Conservation (phyloP, 2,329 filamentous ascomycete species). For the Fusarium coffeatum region DNA sequence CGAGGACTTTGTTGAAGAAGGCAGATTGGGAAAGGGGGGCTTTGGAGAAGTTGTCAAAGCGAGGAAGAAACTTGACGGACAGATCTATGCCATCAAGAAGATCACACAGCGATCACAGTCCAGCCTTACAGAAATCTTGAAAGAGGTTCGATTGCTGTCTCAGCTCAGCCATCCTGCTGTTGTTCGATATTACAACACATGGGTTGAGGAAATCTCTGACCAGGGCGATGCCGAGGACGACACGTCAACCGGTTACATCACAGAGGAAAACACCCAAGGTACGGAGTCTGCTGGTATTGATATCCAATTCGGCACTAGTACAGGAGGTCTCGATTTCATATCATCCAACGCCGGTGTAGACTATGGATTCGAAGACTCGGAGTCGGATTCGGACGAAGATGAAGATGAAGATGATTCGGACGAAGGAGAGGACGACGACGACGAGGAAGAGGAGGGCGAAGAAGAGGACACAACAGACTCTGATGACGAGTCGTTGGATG, state of each 20-base stretch:
- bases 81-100: slow-evolving; percentile 97
- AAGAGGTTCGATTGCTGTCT: slow-evolving; percentile 90
- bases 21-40: slow-evolving; percentile 88
- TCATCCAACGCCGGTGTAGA: slow-evolving; percentile 85
- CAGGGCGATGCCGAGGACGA: slow-evolving; percentile 67
- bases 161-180: slow-evolving; percentile 87
- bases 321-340: slow-evolving; percentile 90
- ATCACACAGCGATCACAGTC: slow-evolving; percentile 84
- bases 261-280: slow-evolving; percentile 51
- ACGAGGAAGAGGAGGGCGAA: neutral
- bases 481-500: slow-evolving; percentile 56
- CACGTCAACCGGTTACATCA: slow-evolving; percentile 63
- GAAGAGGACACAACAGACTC: slow-evolving; percentile 60
- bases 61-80: slow-evolving; percentile 90
- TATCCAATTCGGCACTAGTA: slow-evolving; percentile 75
- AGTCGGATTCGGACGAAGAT: slow-evolving; percentile 57
- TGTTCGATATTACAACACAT: slow-evolving; percentile 94
- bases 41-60: slow-evolving; percentile 98
- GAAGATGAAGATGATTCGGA: slow-evolving; percentile 43
- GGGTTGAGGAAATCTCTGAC: slow-evolving; percentile 80
- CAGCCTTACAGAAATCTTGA: slow-evolving; percentile 83
- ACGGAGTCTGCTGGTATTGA: slow-evolving; percentile 56
- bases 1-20: slow-evolving; percentile 91
- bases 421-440: slow-evolving; percentile 50
- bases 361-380: slow-evolving; percentile 71